Evolutionary conservation across 257 asterid species (phyloP).

Genomic region (Parsonsia alboflavescens): DNA sequence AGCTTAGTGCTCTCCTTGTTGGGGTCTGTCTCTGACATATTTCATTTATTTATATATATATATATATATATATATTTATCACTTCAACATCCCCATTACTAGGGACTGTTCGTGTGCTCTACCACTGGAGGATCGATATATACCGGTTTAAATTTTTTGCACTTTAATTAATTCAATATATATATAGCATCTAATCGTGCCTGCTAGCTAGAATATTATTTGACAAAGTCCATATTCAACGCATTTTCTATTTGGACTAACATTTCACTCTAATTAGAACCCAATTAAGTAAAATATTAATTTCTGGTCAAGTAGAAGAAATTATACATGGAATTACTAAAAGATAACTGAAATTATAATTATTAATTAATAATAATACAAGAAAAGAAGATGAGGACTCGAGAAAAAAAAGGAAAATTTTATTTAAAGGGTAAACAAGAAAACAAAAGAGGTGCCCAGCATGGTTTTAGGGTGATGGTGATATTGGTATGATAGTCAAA

Average conservation of each 20-base stretch:
- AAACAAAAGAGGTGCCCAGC: not conserved
- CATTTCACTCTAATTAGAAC: no score
- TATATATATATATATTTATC: no score
- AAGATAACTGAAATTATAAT: not conserved
- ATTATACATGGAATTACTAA: no score
- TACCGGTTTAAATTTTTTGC: not conserved
- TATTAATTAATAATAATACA: no score
- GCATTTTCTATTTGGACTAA: not conserved
- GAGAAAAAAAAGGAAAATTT: not conserved
- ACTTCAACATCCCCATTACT: no score
- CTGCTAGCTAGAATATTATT: not conserved
- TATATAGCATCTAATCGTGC: no score
- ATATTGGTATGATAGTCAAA: not conserved
- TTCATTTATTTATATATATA: no score
- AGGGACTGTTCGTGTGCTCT: not conserved
- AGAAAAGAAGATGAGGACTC: no score
- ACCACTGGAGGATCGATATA: not conserved
- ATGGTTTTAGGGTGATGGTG: not conserved
- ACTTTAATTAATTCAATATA: no score
- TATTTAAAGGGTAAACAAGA: not conserved
- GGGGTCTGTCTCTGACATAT: not conserved
- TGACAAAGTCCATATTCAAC: not conserved
- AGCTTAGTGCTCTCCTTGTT: not conserved
- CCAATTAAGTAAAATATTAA: no score
- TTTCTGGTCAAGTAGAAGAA: not conserved